A percentile compares a stretch with the other conserved stretches of the same genome.
Evolutionary conservation across 257 asterid genomes (phyloP).

Genomic region (Dorcoceras hygrometricum): DNA sequence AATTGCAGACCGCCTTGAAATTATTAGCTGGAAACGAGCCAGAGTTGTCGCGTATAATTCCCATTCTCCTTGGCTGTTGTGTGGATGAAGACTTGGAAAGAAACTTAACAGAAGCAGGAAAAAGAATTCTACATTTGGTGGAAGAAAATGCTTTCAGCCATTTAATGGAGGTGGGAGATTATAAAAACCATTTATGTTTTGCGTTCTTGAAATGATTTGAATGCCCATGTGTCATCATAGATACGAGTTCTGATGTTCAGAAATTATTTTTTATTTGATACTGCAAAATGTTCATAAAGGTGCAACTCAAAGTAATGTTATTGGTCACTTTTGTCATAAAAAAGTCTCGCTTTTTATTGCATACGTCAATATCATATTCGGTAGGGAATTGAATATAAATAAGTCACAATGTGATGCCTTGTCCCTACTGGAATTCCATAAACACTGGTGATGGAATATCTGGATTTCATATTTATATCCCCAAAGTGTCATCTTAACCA

Average conservation of each 20-base stretch:
- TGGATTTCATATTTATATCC: neutral
- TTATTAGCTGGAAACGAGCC: conserved; percentile 65
- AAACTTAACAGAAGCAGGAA: conserved; percentile 39
- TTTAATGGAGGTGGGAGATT: conserved; percentile 82
- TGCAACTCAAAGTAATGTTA: neutral
- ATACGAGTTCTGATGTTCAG: neutral
- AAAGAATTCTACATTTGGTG: conserved; percentile 45
- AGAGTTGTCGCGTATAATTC: conserved; percentile 53
- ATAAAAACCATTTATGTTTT: conserved; percentile 4
- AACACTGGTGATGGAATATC: neutral
- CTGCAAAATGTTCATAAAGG: neutral
- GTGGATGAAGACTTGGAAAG: conserved; percentile 37
- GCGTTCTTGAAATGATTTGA: neutral
- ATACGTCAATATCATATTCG: neutral
- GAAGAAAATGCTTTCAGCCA: conserved; percentile 86
- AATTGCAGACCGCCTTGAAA: conserved; percentile 75
- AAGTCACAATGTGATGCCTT: neutral
- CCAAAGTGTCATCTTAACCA: neutral
- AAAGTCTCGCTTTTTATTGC: conserved; percentile 4
- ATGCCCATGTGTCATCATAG: conserved; percentile 2
- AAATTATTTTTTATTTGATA: neutral
- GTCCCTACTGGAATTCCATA: neutral
- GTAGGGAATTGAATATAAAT: neutral
- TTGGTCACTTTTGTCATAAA: neutral
- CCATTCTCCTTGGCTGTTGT: conserved; percentile 67